These are phyloP conservation scores for Quercus suber DNA, from an alignment of 306 rosid genomes.

Conservation along the genomic window DNA sequence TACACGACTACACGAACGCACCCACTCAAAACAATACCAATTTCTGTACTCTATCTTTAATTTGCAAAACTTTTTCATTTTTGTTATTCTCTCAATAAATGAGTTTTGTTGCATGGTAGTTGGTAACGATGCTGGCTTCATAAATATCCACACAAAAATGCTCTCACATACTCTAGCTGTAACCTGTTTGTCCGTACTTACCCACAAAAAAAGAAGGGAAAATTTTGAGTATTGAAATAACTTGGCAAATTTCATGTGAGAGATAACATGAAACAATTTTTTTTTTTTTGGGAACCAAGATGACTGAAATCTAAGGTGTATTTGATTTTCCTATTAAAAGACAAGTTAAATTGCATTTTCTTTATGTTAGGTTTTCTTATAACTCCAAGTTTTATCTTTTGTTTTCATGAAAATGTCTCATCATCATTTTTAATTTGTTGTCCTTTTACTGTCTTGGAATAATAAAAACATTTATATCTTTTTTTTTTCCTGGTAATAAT, in stretches of 20 bases:
- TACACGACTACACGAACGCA: neutral
- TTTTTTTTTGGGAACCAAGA: too few species aligned
- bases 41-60: slow-evolving; percentile 13
- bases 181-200: neutral
- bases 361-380: too few species aligned
- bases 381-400: neutral
- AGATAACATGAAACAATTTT: neutral
- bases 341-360: too few species aligned
- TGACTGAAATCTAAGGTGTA: too few species aligned
- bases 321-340: neutral
- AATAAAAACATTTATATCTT: too few species aligned
- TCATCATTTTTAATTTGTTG: too few species aligned
- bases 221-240: neutral
- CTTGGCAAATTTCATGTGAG: neutral
- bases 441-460: too few species aligned
- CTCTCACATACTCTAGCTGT: slow-evolving; percentile 11
- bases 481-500: too few species aligned
- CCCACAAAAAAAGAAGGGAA: neutral
- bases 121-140: slow-evolving; percentile 23
- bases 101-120: slow-evolving; percentile 27
- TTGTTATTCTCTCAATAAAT: slow-evolving; percentile 31
- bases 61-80: slow-evolving; percentile 16
- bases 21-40: slow-evolving; percentile 7
- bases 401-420: neutral
- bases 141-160: slow-evolving; percentile 22